Evolutionary conservation across 2,329 filamentous ascomycete species (phyloP).

Genomic region (Cordyceps farinosa): DNA sequence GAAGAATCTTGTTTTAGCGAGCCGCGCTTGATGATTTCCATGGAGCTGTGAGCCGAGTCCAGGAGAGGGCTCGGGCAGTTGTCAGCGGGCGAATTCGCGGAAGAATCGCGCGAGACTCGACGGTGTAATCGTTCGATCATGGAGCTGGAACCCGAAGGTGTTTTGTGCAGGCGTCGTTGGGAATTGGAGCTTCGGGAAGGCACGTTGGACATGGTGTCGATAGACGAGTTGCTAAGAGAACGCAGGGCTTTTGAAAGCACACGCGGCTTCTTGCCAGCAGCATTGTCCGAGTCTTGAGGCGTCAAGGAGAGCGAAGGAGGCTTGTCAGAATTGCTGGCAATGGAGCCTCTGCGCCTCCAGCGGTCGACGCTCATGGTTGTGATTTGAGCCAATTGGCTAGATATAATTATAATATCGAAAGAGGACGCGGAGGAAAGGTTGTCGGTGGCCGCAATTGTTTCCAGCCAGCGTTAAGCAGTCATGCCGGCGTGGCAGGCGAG

Average conservation of each 20-base stretch:
- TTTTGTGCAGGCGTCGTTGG: slow-evolving; percentile 36
- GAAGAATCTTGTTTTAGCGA: slow-evolving; percentile 48
- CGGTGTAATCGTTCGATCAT: slow-evolving; percentile 42
- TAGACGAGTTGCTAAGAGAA: slow-evolving; percentile 39
- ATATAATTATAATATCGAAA: background rate
- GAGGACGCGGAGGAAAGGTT: background rate
- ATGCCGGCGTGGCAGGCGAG: slow-evolving; percentile 5
- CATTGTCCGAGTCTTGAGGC: slow-evolving; percentile 1
- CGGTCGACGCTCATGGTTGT: slow-evolving; percentile 17
- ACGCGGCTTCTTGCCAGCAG: slow-evolving; percentile 34
- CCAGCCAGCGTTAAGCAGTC: background rate
- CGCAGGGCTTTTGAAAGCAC: slow-evolving; percentile 37
- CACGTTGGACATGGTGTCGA: slow-evolving; percentile 36
- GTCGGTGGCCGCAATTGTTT: background rate
- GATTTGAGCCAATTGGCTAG: background rate
- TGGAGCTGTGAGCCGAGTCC: slow-evolving; percentile 33
- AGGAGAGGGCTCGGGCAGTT: slow-evolving; percentile 25
- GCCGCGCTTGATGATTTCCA: slow-evolving; percentile 43
- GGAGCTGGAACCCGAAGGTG: slow-evolving; percentile 35
- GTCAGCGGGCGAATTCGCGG: slow-evolving; percentile 31
- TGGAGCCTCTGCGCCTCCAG: slow-evolving; percentile 15
- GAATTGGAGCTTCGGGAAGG: slow-evolving; percentile 32
- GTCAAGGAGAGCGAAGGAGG: slow-evolving; percentile 6
- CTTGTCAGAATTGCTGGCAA: slow-evolving; percentile 1
- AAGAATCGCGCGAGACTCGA: slow-evolving; percentile 37